Evolutionary conservation across 73 alveolate genomes (phyloP).

Genomic region (Tetrahymena malaccensis): DNA sequence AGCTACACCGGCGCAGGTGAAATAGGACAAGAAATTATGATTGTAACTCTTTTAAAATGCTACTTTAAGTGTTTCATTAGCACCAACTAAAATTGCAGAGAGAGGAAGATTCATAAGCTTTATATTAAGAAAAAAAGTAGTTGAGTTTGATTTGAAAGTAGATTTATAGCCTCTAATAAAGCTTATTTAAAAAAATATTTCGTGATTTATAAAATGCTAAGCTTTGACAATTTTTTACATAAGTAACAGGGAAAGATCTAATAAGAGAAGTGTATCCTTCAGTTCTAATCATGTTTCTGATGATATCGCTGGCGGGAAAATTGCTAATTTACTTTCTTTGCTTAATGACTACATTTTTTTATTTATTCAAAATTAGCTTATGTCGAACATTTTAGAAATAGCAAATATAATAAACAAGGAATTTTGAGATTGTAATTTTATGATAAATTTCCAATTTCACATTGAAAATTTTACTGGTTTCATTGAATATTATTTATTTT

Average conservation of each 20-base stretch:
- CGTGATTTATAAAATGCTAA: neutral
- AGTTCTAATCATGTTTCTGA: constrained; percentile 37
- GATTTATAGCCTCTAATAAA: neutral
- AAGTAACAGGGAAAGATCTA: constrained; percentile 70
- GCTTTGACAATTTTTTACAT: neutral
- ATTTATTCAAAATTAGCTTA: neutral
- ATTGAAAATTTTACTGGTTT: too few relatives aligned
- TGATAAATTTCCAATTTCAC: too few relatives aligned
- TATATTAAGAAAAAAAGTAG: neutral
- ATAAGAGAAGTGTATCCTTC: constrained; percentile 67
- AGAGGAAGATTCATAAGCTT: constrained; percentile 73
- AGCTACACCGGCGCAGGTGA: constrained; percentile 76
- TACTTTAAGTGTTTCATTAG: constrained; percentile 73
- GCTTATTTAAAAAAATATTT: neutral
- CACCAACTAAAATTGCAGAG: constrained; percentile 62
- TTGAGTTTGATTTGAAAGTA: neutral
- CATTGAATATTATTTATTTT: too few relatives aligned
- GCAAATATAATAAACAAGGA: neutral
- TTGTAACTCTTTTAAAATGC: constrained; percentile 12
- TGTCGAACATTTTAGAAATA: neutral
- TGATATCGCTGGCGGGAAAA: neutral
- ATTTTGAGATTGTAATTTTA: too few relatives aligned
- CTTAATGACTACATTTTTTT: constrained; percentile 51
- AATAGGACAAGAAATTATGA: constrained; percentile 56
- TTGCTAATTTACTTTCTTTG: constrained; percentile 64